Evolutionary conservation across 306 rosid species (phyloP).

Genomic region (Vicia sativa): DNA sequence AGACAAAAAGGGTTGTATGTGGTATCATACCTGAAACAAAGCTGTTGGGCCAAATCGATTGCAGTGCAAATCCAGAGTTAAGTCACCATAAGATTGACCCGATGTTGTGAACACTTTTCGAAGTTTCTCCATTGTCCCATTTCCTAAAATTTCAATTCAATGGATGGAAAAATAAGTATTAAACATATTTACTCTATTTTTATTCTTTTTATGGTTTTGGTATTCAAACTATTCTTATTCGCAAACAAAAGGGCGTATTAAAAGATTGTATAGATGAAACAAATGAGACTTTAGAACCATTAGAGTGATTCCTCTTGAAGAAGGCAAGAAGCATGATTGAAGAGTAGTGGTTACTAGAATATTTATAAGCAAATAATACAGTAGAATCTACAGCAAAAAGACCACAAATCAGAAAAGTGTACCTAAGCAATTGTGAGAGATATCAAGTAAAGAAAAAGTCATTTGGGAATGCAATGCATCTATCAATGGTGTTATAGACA

Average conservation of each 20-base stretch:
- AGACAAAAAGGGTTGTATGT: conserved; percentile 31
- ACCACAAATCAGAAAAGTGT: conserved; percentile 30
- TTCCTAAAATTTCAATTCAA: conserved; percentile 61
- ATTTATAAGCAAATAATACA: conserved; percentile 12
- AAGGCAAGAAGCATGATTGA: conserved; percentile 32
- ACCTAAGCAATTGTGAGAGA: conserved; percentile 94
- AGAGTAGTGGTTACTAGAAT: conserved; percentile 8
- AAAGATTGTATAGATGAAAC: conserved; percentile 16
- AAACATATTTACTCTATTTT: conserved; percentile 24
- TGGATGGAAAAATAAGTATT: conserved; percentile 16
- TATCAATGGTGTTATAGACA: conserved; percentile 80
- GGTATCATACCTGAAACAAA: conserved; percentile 68
- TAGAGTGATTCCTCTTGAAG: conserved; percentile 14
- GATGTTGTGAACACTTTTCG: conserved; percentile 72
- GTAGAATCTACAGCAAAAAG: conserved; percentile 24
- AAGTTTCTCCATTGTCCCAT: conserved; percentile 82
- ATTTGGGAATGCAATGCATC: conserved; percentile 70
- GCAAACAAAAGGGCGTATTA: conserved; percentile 22
- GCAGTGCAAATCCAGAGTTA: conserved; percentile 87
- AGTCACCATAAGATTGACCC: conserved; percentile 69
- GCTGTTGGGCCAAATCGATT: conserved; percentile 85
- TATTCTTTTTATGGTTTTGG: conserved; percentile 4
- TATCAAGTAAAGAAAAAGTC: conserved; percentile 80
- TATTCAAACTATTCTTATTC: conserved; percentile 12
- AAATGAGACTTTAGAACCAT: conserved; percentile 26